Evolutionary conservation across 345 rosid species (phyloP), one percentile per base, ranked within the genome.

Genomic region (Lumnitzera racemosa): DNA sequence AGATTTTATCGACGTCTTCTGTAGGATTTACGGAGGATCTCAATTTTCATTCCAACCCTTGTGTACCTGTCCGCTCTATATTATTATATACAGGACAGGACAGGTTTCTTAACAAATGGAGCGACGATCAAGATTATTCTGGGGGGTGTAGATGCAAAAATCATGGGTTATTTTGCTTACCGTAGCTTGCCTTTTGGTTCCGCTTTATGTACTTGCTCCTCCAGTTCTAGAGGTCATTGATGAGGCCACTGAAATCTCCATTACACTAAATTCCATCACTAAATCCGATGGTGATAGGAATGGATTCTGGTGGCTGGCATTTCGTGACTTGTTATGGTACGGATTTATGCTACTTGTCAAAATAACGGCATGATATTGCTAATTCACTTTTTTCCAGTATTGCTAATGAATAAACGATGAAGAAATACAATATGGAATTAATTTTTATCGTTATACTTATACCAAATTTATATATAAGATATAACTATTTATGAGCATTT

Each of bases 71-170:
- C n/a, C n/a, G n/a, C n/a, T n/a, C n/a, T n/a, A n/a, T n/a, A n/a
- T n/a, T n/a, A n/a, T n/a, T n/a, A n/a, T n/a, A n/a, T n/a, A n/a
- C n/a, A n/a, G n/a, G n/a, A n/a, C n/a, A n/a, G n/a, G n/a, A n/a
- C n/a, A n/a, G n/a, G n/a, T n/a, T n/a, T n/a, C n/a, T n/a, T n/a
- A n/a, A n/a, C n/a, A n/a, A n/a, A n/a, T n/a, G n/a, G n/a, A n/a
- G n/a, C n/a, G n/a, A n/a, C n/a, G n/a, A n/a, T n/a, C n/a, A n/a
- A n/a, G n/a, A n/a, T n/a, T n/a, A n/a, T n/a, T n/a, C n/a, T n/a
- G n/a, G 56, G 96, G 96, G 5, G 68, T 87, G 49, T 89, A 89
- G 55, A 91, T 91, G 98, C 98, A 91, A 61, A 82, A 95, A 79
- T 87, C 98, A 11, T 89, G 96, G 98, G 67, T 89, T 68, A 91